Base-by-base conservation (phyloP, 1,284 basidiomycete genomes). In the Dichomitus squalens region DNA sequence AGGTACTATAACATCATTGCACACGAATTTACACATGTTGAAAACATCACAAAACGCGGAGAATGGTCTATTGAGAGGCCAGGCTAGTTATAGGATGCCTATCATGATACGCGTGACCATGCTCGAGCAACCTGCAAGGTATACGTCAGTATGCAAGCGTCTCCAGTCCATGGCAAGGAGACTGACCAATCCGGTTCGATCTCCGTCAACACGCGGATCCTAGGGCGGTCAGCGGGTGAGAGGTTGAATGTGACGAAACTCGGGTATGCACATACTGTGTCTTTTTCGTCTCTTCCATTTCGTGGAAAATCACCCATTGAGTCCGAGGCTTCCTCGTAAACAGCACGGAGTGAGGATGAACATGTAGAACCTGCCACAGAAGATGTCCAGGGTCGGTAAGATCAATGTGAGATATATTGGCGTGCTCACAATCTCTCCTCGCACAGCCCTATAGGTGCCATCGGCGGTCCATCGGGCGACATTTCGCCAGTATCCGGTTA, bases 221-320 rank as follows among this genome's bases (percentile, higher is more conserved):
- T 84, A 50, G 12, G 11, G 11, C 9, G 11, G 20, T 16, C 29
- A 21, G 12, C 20, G 6, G 2, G 20, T 20, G 21, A 44, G 53
- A 38, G 14, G 20, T 41, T 11, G 27, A 36, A 7, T 4, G 25
- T 6, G 16, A 23, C 9, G 5, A 2, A 36, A 18, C 1, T 21
- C 3, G 9, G 4, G 23, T n/a, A 44, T 31, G 23, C 8, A 44
- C 88, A 66, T 66, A 92, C 90, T 92, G 88, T 27, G 84, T 88
- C 73, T 96, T 98, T 63, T 93, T 95, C 0, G 96, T 98, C 73
- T 98, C 95, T 65, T 96, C 86, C 73, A 98, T 90, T 71, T 99
- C 96, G 70, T 97, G 94, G 69, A 90, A 99, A 21, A 99, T 80
- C 6, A 98, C 93, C 93, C 94, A 99, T 9, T 92, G 92, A 0